Evolutionary conservation across 768 basidiomycete genomes (phyloP).

Genomic region (Exsudoporus frostii): DNA sequence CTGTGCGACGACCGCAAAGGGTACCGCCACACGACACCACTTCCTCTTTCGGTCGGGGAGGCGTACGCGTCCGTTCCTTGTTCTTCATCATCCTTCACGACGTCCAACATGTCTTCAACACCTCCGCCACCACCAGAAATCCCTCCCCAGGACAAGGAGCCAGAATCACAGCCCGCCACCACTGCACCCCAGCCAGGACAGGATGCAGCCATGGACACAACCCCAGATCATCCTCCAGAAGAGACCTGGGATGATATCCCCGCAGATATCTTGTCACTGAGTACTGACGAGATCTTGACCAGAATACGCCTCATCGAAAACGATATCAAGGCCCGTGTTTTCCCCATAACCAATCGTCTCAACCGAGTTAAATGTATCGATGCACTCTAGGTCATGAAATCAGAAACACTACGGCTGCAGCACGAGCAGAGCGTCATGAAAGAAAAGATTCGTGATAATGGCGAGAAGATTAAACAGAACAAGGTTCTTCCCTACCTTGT

Average conservation of each 20-base stretch:
- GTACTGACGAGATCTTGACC: conserved; percentile 84
- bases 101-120: conserved; percentile 50
- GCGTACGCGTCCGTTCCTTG: conserved; percentile 25
- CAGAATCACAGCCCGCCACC: conserved; percentile 38
- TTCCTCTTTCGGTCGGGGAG: conserved; percentile 26
- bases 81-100: not conserved
- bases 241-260: conserved; percentile 93
- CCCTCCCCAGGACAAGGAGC: conserved; percentile 47
- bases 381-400: conserved; percentile 83
- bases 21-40: conserved; percentile 3
- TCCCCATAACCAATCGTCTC: not conserved
- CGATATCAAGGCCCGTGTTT: conserved; percentile 76
- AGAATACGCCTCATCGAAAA: conserved; percentile 93
- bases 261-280: conserved; percentile 73
- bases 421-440: conserved; percentile 97
- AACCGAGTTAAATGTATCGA: not conserved
- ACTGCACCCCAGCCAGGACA: conserved; percentile 31
- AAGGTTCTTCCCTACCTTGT: conserved; percentile 98
- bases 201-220: conserved; percentile 63
- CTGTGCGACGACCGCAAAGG: not conserved
- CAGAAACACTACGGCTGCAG: conserved; percentile 85
- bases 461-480: conserved; percentile 99
- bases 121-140: conserved; percentile 49
- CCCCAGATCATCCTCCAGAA: conserved; percentile 64
- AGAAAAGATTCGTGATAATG: conserved; percentile 97